Evolutionary conservation across 2,329 filamentous ascomycete species (phyloP), one percentile per base, ranked within the genome.

Genomic region (Aureobasidium zeae): DNA sequence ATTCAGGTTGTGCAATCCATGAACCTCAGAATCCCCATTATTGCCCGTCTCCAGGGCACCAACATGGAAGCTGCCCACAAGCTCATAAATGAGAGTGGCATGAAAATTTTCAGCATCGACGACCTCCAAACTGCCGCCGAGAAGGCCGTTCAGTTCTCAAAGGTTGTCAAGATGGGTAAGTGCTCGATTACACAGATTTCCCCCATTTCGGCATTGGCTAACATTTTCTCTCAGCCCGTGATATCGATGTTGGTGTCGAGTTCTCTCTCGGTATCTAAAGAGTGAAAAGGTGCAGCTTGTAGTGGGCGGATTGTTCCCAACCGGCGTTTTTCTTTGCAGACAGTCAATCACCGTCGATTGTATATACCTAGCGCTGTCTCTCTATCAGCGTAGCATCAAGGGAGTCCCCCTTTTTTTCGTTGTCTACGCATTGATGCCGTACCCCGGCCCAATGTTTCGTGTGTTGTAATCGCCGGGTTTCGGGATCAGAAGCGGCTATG

Each of bases 71-170:
- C 81, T 66, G 91, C 91, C 51, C 87, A 91, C 68, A 79, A 91
- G 63, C 65, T 83, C 62, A 87, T 98, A 72, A 94, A 91, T 74
- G 87, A 98, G 65, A 93, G 88, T 44, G 88, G 91, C 57, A 79
- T 98, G 61, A 98, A 98, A 82, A 98, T 98, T 70, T 98, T 98
- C 77, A 93, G 86, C 60, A 96, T 98, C 51, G 89, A 96, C 63
- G 91, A 98, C 70, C 78, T 98, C 58, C 91, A 98, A 72, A 91
- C 71, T 63, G 91, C 91, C 30, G 91, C 91, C 52, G 91, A 96
- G 78, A 96, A 94, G 77, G 84, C 88, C 21, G 91, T 98, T 53
- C 89, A 98, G 70, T 89, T 98, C 68, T 95, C 87, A 59, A 96
- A 95, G 79, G 85, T 98, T 55, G 91, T 98, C 59, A 96, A 96